These are phyloP conservation scores for Mycena vitilis DNA, from an alignment of 768 basidiomycete genomes.

Conservation along the genomic window DNA sequence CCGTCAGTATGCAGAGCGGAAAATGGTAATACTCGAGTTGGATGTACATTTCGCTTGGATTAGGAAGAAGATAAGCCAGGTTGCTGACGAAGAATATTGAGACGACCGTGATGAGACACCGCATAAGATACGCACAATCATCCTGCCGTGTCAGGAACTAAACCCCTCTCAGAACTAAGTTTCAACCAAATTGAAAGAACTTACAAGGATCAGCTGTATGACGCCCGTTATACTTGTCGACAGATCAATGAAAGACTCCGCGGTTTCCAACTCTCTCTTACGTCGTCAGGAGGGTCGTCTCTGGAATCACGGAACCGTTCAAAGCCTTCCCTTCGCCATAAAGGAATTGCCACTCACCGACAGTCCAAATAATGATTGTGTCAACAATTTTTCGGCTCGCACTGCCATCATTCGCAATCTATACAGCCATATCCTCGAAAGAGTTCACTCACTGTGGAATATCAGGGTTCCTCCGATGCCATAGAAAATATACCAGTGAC, in stretches of 20 bases:
- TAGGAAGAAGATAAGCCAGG: neutral
- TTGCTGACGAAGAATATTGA: neutral
- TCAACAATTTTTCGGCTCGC: neutral
- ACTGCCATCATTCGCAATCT: neutral
- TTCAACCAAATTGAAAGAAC: neutral
- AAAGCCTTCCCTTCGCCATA: neutral
- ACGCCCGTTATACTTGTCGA: neutral
- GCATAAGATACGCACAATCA: neutral
- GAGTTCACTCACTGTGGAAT: slow-evolving; percentile 1
- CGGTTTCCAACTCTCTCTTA: neutral
- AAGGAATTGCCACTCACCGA: neutral
- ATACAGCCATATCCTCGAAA: neutral
- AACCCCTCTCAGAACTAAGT: neutral
- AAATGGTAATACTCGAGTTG: neutral
- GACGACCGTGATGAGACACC: neutral
- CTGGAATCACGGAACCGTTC: neutral
- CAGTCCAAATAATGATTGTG: slow-evolving; percentile 3
- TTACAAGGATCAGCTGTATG: slow-evolving; percentile 2
- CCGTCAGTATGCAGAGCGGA: neutral
- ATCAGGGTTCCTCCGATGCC: neutral
- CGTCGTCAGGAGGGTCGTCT: slow-evolving; percentile 5
- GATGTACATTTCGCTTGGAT: slow-evolving; percentile 7
- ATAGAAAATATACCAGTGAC: neutral
- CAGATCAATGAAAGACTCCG: neutral
- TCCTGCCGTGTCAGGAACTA: neutral